phyloP scores from a whole-genome alignment of 2,329 filamentous ascomycete genomes.

The Chaetoscypha palmicola region DNA sequence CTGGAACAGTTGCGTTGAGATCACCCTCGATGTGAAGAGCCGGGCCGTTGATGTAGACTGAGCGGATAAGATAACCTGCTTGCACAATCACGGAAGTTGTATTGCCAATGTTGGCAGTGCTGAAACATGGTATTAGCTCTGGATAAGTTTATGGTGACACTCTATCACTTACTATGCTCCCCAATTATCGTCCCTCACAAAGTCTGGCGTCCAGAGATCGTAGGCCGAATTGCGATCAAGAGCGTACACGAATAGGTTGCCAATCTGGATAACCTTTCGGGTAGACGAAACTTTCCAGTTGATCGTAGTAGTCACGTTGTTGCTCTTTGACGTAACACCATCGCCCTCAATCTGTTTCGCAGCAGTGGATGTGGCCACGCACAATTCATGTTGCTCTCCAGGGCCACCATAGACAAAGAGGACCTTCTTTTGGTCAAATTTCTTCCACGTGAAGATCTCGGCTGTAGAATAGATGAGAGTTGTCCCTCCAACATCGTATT shows the following conservation, averaged over 20 bases:
- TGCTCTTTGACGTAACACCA: constrained; percentile 30
- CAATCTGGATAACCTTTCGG: constrained; percentile 45
- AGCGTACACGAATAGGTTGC: constrained; percentile 27
- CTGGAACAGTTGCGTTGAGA: constrained; percentile 58
- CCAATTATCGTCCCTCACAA: constrained; percentile 36
- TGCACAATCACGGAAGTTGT: constrained; percentile 51
- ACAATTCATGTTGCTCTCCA: constrained; percentile 57
- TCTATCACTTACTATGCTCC: constrained; percentile 26
- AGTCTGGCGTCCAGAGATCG: constrained; percentile 59
- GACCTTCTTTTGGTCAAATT: constrained; percentile 50
- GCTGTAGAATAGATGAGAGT: constrained; percentile 61
- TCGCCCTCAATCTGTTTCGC: constrained; percentile 29
- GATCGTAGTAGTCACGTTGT: constrained; percentile 39
- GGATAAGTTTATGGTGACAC: too few relatives aligned
- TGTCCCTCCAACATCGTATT: constrained; percentile 55
- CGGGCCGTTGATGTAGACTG: constrained; percentile 47
- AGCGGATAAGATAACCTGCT: constrained; percentile 58
- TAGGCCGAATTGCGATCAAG: constrained; percentile 59
- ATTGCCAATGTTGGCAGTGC: constrained; percentile 27
- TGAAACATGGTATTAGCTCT: constrained; percentile 15
- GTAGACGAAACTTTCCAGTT: constrained; percentile 50
- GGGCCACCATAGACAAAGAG: constrained; percentile 58
- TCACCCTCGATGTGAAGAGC: constrained; percentile 61
- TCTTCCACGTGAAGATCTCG: constrained; percentile 65
- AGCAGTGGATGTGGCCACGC: constrained; percentile 34